Conservation (phyloP, 768 basidiomycete genomes). For the Collybiopsis luxurians region DNA sequence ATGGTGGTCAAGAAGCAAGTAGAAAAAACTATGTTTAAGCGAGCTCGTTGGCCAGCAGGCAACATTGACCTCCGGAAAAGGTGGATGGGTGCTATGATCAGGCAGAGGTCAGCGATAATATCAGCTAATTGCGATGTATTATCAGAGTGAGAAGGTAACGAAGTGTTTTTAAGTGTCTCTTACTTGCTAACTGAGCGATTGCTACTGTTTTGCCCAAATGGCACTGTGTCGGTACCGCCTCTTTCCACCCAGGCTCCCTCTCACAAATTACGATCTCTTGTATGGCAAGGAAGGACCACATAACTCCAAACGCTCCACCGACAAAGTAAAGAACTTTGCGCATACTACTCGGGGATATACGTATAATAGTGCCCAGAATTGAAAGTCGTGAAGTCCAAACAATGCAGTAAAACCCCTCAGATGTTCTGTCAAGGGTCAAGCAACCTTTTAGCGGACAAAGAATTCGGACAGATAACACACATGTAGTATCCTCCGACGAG, state of each 20-base stretch:
- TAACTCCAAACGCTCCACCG: neutral
- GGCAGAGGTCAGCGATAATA: slow-evolving; percentile 5
- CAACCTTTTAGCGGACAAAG: neutral
- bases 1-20: neutral
- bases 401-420: slow-evolving; percentile 1
- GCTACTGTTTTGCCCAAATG: slow-evolving; percentile 1
- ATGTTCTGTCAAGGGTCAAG: neutral
- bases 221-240: neutral
- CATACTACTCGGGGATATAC: neutral
- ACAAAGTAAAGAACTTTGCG: neutral
- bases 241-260: slow-evolving; percentile 2
- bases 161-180: neutral
- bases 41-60: neutral
- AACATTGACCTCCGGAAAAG: slow-evolving; percentile 2
- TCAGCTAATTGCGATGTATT: neutral
- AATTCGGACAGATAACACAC: neutral
- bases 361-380: neutral
- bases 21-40: slow-evolving; percentile 3
- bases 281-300: slow-evolving; percentile 2
- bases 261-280: slow-evolving; percentile 1
- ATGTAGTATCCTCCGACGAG: neutral
- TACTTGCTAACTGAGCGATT: neutral
- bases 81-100: neutral
- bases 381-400: slow-evolving; percentile 4
- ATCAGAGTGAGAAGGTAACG: no score